Evolutionary conservation across 164 flowering plant genomes (phyloP).

Genomic region (Berberis vulgaris): DNA sequence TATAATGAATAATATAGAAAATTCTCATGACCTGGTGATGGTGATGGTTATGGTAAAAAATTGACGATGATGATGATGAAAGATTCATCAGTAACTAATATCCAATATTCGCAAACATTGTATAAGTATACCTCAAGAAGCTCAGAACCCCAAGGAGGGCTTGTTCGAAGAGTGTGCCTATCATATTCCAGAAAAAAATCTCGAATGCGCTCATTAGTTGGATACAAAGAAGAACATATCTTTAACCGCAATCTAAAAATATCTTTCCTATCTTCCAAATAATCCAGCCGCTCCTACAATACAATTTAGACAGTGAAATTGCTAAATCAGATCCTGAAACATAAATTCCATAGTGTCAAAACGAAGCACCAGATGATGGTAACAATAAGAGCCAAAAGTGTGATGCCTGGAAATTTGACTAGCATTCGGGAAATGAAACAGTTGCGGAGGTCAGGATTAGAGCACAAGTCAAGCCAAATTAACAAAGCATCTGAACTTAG

Average conservation of each 20-base stretch:
- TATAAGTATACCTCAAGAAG: slow-evolving; percentile 70
- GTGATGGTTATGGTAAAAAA: too few relatives aligned
- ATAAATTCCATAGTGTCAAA: neutral
- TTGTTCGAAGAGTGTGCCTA: slow-evolving; percentile 90
- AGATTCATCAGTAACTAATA: too few relatives aligned
- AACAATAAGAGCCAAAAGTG: neutral
- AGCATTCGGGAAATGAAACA: too few relatives aligned
- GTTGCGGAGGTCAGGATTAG: too few relatives aligned
- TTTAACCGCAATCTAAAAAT: slow-evolving; percentile 70
- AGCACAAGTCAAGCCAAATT: too few relatives aligned
- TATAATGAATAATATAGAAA: too few relatives aligned
- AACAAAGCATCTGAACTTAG: too few relatives aligned
- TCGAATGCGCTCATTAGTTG: slow-evolving; percentile 85
- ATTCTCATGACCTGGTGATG: too few relatives aligned
- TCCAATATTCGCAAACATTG: too few relatives aligned
- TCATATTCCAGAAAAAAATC: slow-evolving; percentile 98
- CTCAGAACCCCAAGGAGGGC: slow-evolving; percentile 99
- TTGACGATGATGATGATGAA: too few relatives aligned
- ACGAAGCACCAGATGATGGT: neutral
- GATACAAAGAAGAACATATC: slow-evolving; percentile 82
- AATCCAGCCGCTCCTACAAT: slow-evolving; percentile 83
- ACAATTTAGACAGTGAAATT: slow-evolving; percentile 1
- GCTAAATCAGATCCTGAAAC: slow-evolving; percentile 4
- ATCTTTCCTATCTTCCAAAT: slow-evolving; percentile 86
- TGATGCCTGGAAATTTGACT: neutral